Evolutionary conservation across 106 monocot genomes (phyloP), one percentile per base, ranked within the genome.

Genomic region (Dendrobium catenatum): DNA sequence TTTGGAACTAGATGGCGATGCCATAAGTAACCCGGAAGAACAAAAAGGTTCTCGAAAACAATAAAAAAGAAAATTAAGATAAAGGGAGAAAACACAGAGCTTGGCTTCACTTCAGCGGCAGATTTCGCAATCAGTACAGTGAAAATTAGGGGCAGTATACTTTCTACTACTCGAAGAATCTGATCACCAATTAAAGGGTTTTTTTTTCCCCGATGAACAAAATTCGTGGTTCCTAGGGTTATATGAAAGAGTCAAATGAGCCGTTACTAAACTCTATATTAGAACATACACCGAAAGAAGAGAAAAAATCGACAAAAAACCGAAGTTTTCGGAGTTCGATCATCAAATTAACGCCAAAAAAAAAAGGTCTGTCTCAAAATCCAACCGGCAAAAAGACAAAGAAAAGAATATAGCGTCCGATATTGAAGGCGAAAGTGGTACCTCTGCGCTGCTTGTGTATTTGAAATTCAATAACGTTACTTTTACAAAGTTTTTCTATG

Each of bases 1-100:
- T 8, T 24, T 18, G 41, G 85, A 83, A 73, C 61, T 73, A 42
- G 66, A 82, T 24, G 84, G 77, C 47, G 88, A 83, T 58, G 86
- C 83, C 85, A 87, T 87, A 22, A 19, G 22, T 26, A 51, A 49
- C 11, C 26, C 76, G 27, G 27, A 51, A 76, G 10, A 19, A 1
- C 8, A n/a, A 43, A 74, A 43, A 74, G 44, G 43, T 4, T 42
- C 73, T 73, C 20, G 4, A 40, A 37, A 16, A 72, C 17, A 4
- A 40, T 40, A 73, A 42, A 73, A 42, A 4, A 40, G 11, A 73
- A 42, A 73, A 42, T 33, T 26, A 68, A 68, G 68, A 61, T n/a
- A 4, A 51, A 22, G 51, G 70, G 11, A 33, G 15, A 31, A 33
- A 37, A 11, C 4, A 42, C 17, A 73, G 19, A 73, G 73, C 0